phyloP scores from a whole-genome alignment of 495 filamentous ascomycete species.

The Talaromyces ruber region DNA sequence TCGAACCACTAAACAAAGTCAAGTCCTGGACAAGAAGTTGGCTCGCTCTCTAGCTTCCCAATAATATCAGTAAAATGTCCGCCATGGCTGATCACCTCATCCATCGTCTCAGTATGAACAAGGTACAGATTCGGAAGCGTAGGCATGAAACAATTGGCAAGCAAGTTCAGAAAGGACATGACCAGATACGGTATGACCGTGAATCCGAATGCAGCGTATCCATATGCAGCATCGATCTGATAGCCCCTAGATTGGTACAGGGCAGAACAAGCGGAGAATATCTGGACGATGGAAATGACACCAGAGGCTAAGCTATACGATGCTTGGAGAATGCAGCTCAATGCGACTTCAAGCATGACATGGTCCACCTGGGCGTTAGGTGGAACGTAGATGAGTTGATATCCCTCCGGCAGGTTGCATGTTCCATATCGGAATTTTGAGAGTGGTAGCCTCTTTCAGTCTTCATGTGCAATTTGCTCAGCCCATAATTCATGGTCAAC shows the following conservation, averaged over 20 bases:
- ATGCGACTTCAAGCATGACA: not conserved
- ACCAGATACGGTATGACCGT: constrained; percentile 51
- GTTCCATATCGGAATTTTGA: no score
- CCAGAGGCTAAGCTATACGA: constrained; percentile 22
- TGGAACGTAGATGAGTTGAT: constrained; percentile 13
- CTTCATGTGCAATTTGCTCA: not conserved
- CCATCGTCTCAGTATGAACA: constrained; percentile 32
- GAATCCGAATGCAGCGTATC: constrained; percentile 35
- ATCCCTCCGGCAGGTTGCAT: constrained; percentile 14
- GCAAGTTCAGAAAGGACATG: constrained; percentile 58
- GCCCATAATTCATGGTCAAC: not conserved
- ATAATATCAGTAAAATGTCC: constrained; percentile 25
- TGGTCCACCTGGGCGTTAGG: constrained; percentile 8
- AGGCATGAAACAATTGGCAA: constrained; percentile 24
- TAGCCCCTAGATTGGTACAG: constrained; percentile 25
- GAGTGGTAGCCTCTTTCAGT: constrained; percentile 2
- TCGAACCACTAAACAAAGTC: not conserved
- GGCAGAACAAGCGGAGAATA: constrained; percentile 25
- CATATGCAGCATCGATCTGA: constrained; percentile 25
- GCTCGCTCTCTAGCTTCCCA: constrained; percentile 12
- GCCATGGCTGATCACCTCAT: constrained; percentile 25
- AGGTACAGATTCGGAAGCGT: constrained; percentile 33
- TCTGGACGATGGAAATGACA: constrained; percentile 28
- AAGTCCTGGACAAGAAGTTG: not conserved
- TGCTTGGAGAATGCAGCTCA: constrained; percentile 3